Conservation (phyloP, 202 grass and related monocot genomes). For the Panicum hallii region DNA sequence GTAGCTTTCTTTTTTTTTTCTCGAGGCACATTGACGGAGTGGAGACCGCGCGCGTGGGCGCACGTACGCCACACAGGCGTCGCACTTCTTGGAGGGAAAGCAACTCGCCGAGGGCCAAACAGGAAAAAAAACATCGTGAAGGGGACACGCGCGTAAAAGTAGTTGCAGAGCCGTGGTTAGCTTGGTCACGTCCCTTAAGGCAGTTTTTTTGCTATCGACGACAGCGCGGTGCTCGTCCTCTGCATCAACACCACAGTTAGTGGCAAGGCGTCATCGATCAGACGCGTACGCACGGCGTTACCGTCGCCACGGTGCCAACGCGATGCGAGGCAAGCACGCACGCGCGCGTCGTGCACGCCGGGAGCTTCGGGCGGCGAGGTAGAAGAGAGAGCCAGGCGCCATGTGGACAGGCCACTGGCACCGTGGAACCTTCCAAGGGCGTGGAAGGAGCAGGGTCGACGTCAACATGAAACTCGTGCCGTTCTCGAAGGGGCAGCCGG, state of each 20-base stretch:
- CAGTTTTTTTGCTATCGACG: too few relatives aligned
- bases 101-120: not conserved
- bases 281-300: not conserved
- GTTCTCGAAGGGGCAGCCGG: conserved; percentile 9
- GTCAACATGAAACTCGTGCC: not conserved
- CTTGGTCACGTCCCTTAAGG: not conserved
- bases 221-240: too few relatives aligned
- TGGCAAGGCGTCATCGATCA: too few relatives aligned
- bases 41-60: conserved; percentile 34
- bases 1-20: not conserved
- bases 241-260: too few relatives aligned
- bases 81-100: conserved; percentile 33
- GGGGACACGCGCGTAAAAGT: not conserved
- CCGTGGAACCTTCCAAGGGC: conserved; percentile 7
- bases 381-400: not conserved
- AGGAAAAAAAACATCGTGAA: not conserved
- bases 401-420: not conserved
- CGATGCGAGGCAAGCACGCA: not conserved
- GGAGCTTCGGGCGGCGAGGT: not conserved
- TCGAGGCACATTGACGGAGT: conserved; percentile 10
- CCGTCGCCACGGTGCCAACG: not conserved
- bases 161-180: conserved; percentile 2
- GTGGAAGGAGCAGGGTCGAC: not conserved
- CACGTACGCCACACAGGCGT: conserved; percentile 16
- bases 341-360: not conserved